These are phyloP conservation scores for Lanzia echinophila DNA, from an alignment of 2,329 filamentous ascomycete genomes.

Conservation along the genomic window DNA sequence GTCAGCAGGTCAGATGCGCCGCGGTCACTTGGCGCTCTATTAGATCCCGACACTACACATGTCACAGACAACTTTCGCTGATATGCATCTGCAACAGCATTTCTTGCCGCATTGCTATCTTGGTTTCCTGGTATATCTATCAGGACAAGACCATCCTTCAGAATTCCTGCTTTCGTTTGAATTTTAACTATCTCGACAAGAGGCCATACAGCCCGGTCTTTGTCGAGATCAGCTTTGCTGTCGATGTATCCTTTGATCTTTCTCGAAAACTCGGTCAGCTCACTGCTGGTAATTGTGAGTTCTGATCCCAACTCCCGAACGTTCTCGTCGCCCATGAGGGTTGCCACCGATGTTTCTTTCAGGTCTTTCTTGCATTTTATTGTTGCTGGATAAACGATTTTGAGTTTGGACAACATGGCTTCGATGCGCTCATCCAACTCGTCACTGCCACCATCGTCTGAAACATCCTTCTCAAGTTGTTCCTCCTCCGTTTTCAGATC, in stretches of 20 bases:
- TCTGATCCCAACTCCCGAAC: slow-evolving; percentile 13
- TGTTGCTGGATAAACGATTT: slow-evolving; percentile 37
- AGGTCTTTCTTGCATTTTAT: slow-evolving; percentile 30
- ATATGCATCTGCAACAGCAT: slow-evolving; percentile 12
- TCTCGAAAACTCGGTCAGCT: slow-evolving; percentile 27
- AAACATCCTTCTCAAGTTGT: neutral
- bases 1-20: no score
- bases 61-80: slow-evolving; percentile 15
- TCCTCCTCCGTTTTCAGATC: slow-evolving; percentile 10
- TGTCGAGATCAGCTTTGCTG: no score
- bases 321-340: slow-evolving; percentile 10
- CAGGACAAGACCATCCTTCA: slow-evolving; percentile 16
- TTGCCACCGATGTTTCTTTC: slow-evolving; percentile 19
- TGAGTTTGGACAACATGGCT: slow-evolving; percentile 35
- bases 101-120: slow-evolving; percentile 19
- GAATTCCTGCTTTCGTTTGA: slow-evolving; percentile 8
- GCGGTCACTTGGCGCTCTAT: no score
- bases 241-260: neutral
- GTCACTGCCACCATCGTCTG: slow-evolving; percentile 27
- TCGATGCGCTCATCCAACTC: slow-evolving; percentile 29
- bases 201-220: slow-evolving; percentile 18
- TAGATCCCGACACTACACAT: no score
- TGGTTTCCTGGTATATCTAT: slow-evolving; percentile 20
- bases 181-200: slow-evolving; percentile 17
- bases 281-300: neutral